These are phyloP conservation scores for Arachnomyces sp. DNA, from an alignment of 2,329 filamentous ascomycete genomes.

Conservation along the genomic window DNA sequence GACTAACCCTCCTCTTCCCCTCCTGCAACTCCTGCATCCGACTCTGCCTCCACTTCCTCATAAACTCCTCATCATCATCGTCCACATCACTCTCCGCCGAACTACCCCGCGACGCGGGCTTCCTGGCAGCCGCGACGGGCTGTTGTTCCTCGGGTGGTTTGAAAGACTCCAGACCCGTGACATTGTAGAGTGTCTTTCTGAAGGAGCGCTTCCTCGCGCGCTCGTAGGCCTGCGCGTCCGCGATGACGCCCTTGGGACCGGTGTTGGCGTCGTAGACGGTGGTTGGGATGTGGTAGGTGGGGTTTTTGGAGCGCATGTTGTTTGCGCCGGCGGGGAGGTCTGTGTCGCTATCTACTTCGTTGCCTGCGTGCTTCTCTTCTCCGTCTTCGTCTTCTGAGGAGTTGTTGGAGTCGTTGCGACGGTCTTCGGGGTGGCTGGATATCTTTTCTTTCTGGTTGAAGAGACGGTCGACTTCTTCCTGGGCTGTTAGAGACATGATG, in stretches of 20 bases:
- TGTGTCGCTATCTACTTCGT: constrained; percentile 12
- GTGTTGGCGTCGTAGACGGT: constrained; percentile 43
- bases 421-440: constrained; percentile 37
- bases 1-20: constrained; percentile 61
- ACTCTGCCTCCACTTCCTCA: constrained; percentile 75
- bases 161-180: constrained; percentile 24
- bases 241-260: constrained; percentile 44
- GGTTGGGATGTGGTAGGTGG: constrained; percentile 36
- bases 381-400: constrained; percentile 27
- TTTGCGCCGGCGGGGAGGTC: constrained; percentile 12
- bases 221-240: constrained; percentile 43
- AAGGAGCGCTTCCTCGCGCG: constrained; percentile 41
- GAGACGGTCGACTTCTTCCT: constrained; percentile 40
- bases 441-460: constrained; percentile 28
- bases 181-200: constrained; percentile 34
- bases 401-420: constrained; percentile 16
- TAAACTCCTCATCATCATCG: constrained; percentile 69
- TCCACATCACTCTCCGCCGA: constrained; percentile 38
- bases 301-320: constrained; percentile 32
- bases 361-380: constrained; percentile 16
- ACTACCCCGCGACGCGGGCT: constrained; percentile 15
- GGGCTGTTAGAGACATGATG: constrained; percentile 34
- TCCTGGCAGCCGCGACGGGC: constrained; percentile 14
- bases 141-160: constrained; percentile 17
- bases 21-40: constrained; percentile 71